Evolutionary conservation across 495 filamentous ascomycete species (phyloP).

Genomic region (Melanomma pulvis-pyrius): DNA sequence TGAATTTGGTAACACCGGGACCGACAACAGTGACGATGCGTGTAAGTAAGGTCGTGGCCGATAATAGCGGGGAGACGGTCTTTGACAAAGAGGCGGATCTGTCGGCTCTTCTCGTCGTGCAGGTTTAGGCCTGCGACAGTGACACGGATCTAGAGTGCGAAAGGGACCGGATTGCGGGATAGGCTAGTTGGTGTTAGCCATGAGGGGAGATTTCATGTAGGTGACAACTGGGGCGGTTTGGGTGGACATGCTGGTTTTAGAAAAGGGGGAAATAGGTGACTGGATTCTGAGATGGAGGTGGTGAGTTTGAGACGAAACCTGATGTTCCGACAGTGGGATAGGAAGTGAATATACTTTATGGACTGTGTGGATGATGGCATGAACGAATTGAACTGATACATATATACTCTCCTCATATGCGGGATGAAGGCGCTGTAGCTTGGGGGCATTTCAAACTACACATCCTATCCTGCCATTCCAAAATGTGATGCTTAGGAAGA

Average conservation of each 20-base stretch:
- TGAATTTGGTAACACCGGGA: constrained; percentile 29
- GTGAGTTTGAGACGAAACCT: background rate
- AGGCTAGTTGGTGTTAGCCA: constrained; percentile 11
- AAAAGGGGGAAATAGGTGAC: background rate
- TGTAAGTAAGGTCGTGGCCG: constrained; percentile 39
- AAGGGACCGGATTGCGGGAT: constrained; percentile 35
- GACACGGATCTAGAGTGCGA: constrained; percentile 40
- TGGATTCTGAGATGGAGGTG: background rate
- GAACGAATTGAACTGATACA: no score
- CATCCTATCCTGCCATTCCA: no score
- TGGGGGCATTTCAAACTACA: no score
- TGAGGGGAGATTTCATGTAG: constrained; percentile 11
- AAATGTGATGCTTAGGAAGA: no score
- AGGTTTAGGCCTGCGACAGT: constrained; percentile 43
- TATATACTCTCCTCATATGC: no score
- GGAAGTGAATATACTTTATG: no score
- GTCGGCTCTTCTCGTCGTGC: constrained; percentile 40
- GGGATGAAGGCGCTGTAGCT: no score
- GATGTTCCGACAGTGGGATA: no score
- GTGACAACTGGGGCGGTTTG: constrained; percentile 28
- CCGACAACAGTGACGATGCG: constrained; percentile 41
- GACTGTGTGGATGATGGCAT: no score
- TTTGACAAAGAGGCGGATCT: constrained; percentile 40
- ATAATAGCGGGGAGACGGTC: constrained; percentile 36
- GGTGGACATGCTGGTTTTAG: constrained; percentile 4